These are phyloP conservation scores for Helotiales sp. DNA, from an alignment of 2,329 filamentous ascomycete species.

Conservation along the genomic window DNA sequence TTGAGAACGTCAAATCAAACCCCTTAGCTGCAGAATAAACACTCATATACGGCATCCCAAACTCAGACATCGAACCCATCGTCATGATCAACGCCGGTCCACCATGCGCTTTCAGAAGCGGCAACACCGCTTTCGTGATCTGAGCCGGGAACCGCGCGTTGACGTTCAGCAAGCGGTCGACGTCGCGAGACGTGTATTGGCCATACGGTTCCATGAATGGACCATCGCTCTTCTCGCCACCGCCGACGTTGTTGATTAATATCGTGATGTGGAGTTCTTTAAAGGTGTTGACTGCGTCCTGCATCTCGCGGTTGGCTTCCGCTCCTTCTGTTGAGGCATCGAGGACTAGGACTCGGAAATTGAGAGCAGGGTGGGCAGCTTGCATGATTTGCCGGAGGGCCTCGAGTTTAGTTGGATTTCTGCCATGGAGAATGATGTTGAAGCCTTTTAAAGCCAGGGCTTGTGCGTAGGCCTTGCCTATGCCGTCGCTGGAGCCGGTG, in stretches of 20 bases:
- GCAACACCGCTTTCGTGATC: slow-evolving; percentile 53
- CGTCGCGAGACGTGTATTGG: slow-evolving; percentile 33
- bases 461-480: slow-evolving; percentile 55
- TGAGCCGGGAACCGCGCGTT: slow-evolving; percentile 57
- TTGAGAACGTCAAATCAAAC: slow-evolving; percentile 44
- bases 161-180: slow-evolving; percentile 51
- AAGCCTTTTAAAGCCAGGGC: slow-evolving; percentile 58
- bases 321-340: slow-evolving; percentile 48
- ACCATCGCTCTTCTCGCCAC: not conserved
- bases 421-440: slow-evolving; percentile 63
- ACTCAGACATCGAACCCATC: slow-evolving; percentile 52
- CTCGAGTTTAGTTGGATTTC: slow-evolving; percentile 54
- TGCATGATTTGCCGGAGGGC: slow-evolving; percentile 48
- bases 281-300: slow-evolving; percentile 43
- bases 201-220: not conserved
- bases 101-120: slow-evolving; percentile 46
- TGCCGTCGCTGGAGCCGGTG: slow-evolving; percentile 60
- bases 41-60: slow-evolving; percentile 52
- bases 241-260: slow-evolving; percentile 62
- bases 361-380: slow-evolving; percentile 46
- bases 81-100: slow-evolving; percentile 55
- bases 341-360: slow-evolving; percentile 50
- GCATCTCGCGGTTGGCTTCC: slow-evolving; percentile 36
- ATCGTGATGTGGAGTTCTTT: slow-evolving; percentile 50
- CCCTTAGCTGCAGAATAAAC: slow-evolving; percentile 54